A percentile compares a stretch with the other conserved stretches of the same genome.
phyloP scores from a whole-genome alignment of 371 early-diverging fungal genomes.

The Actinomortierella wolfii region DNA sequence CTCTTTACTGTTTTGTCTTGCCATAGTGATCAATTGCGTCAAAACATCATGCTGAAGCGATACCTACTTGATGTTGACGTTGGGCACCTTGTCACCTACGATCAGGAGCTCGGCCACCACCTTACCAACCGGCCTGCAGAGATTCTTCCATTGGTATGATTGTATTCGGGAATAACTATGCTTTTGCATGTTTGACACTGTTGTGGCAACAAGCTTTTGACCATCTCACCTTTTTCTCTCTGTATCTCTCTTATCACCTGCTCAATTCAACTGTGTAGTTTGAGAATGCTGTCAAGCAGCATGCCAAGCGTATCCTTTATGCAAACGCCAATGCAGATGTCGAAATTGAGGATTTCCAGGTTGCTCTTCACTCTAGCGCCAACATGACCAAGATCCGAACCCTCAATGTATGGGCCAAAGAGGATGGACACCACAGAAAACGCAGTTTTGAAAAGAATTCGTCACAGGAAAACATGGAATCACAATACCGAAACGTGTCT shows the following conservation, averaged over 20 bases:
- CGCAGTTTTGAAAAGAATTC: too few relatives aligned
- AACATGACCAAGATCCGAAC: slow-evolving; percentile 86
- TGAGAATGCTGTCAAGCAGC: slow-evolving; percentile 80
- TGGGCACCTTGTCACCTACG: slow-evolving; percentile 79
- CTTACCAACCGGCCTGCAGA: slow-evolving; percentile 80
- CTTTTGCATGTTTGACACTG: too few relatives aligned
- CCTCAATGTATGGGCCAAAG: slow-evolving; percentile 64
- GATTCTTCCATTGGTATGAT: slow-evolving; percentile 79
- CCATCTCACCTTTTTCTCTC: not conserved
- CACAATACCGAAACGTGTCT: too few relatives aligned
- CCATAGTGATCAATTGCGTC: slow-evolving; percentile 87
- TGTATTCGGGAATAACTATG: too few relatives aligned
- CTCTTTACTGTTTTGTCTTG: slow-evolving; percentile 3
- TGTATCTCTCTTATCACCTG: not conserved
- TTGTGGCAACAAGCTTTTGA: too few relatives aligned
- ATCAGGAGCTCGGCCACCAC: slow-evolving; percentile 82
- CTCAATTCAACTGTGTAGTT: slow-evolving; percentile 66
- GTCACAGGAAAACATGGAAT: too few relatives aligned
- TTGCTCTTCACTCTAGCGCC: slow-evolving; percentile 82
- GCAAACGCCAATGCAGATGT: slow-evolving; percentile 54
- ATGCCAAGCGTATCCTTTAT: slow-evolving; percentile 69
- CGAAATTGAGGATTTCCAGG: slow-evolving; percentile 76
- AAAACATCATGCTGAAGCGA: slow-evolving; percentile 77
- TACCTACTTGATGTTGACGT: slow-evolving; percentile 86
- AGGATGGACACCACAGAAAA: too few relatives aligned